Percentiles rank a stretch among this genome's conserved stretches.
phyloP scores from a whole-genome alignment of 306 rosid genomes.

The Trifolium pratense region DNA sequence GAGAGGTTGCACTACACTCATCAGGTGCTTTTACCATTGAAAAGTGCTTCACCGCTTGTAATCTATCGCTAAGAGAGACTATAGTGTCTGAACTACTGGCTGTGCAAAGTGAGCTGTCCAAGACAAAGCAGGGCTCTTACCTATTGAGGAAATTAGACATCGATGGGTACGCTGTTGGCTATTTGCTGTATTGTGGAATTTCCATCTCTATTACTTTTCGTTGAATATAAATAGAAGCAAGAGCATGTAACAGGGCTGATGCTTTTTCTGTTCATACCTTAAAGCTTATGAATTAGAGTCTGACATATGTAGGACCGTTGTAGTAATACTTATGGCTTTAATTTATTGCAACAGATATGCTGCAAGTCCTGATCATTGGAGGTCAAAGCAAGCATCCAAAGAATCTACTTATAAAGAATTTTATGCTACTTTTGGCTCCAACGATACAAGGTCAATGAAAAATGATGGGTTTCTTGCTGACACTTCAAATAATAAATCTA shows the following conservation, averaged over 20 bases:
- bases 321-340: conserved; percentile 33
- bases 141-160: conserved; percentile 82
- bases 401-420: conserved; percentile 76
- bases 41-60: conserved; percentile 72
- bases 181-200: conserved; percentile 38
- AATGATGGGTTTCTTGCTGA: conserved; percentile 56
- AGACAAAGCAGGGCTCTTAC: conserved; percentile 84
- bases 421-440: conserved; percentile 68
- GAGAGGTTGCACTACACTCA: conserved; percentile 72
- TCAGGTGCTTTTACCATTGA: conserved; percentile 83
- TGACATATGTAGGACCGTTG: not conserved
- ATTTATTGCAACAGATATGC: conserved; percentile 64
- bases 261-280: conserved; percentile 7
- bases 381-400: conserved; percentile 80
- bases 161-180: conserved; percentile 64
- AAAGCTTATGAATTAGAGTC: conserved; percentile 12
- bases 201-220: conserved; percentile 27
- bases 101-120: conserved; percentile 73
- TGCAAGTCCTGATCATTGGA: conserved; percentile 85
- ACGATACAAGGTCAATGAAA: conserved; percentile 53
- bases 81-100: conserved; percentile 79
- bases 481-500: conserved; percentile 48
- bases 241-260: not conserved
- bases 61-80: conserved; percentile 73
- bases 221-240: not conserved